Conservation (phyloP, 2,329 filamentous ascomycete species). For the Pyrenophora tritici-repentis region DNA sequence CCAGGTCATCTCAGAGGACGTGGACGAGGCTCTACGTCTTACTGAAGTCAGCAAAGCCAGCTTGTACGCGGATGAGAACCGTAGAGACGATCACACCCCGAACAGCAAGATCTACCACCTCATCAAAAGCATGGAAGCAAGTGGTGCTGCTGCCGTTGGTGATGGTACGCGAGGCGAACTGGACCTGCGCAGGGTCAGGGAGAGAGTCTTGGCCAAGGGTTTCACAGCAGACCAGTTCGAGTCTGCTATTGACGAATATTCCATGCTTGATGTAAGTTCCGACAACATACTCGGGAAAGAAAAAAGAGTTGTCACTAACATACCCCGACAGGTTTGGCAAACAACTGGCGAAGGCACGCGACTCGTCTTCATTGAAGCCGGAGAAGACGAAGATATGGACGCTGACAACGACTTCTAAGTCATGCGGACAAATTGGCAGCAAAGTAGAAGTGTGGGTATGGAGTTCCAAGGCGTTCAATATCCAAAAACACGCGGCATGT, state of each 20-base stretch:
- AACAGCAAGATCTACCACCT: slow-evolving; percentile 94
- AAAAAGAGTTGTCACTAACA: slow-evolving; percentile 39
- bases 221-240: slow-evolving; percentile 95
- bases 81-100: slow-evolving; percentile 70
- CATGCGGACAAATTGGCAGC: slow-evolving; percentile 12
- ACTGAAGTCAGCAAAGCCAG: slow-evolving; percentile 93
- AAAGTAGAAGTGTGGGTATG: slow-evolving; percentile 24
- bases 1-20: slow-evolving; percentile 85
- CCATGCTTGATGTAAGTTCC: slow-evolving; percentile 77
- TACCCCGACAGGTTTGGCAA: slow-evolving; percentile 56
- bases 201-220: slow-evolving; percentile 91
- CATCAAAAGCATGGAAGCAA: slow-evolving; percentile 84
- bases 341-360: slow-evolving; percentile 59
- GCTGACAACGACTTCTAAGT: slow-evolving; percentile 44
- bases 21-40: slow-evolving; percentile 90
- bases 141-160: slow-evolving; percentile 77
- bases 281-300: not conserved
- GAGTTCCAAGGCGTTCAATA: slow-evolving; percentile 36
- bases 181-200: slow-evolving; percentile 84
- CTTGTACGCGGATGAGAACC: slow-evolving; percentile 71
- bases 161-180: slow-evolving; percentile 75
- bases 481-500: slow-evolving; percentile 13
- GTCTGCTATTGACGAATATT: slow-evolving; percentile 86
- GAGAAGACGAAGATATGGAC: slow-evolving; percentile 51
- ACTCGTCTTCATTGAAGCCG: slow-evolving; percentile 60